Percentiles rank a stretch among this genome's conserved stretches.
phyloP scores from a whole-genome alignment of 202 grass and related monocot species.

The Setaria italica region DNA sequence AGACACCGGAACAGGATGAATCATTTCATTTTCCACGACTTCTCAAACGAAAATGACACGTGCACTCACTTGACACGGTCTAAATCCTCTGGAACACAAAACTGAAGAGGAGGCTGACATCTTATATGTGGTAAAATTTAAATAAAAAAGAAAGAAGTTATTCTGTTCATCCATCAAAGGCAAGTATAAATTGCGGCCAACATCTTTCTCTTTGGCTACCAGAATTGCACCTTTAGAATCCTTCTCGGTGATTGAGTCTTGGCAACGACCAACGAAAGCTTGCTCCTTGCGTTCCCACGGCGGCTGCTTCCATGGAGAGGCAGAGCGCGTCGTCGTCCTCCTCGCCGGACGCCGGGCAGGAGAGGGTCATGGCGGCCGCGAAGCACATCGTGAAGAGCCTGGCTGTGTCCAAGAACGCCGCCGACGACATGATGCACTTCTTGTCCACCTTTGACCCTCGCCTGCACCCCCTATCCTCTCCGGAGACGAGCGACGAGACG shows the following conservation, averaged over 20 bases:
- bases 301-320: conserved; percentile 42
- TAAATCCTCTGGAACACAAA: neutral
- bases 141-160: neutral
- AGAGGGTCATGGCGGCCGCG: conserved; percentile 56
- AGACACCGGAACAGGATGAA: neutral
- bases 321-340: conserved; percentile 21
- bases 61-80: conserved; percentile 21
- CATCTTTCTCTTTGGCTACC: neutral
- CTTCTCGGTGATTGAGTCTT: neutral
- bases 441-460: conserved; percentile 45
- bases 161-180: neutral
- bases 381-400: conserved; percentile 58
- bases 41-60: neutral
- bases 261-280: conserved; percentile 8
- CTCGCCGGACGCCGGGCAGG: conserved; percentile 33
- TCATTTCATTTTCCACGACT: neutral
- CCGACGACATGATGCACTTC: conserved; percentile 59
- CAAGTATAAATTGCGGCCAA: neutral
- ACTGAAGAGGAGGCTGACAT: neutral
- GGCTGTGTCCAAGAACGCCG: conserved; percentile 67
- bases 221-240: neutral
- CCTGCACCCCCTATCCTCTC: conserved; percentile 30
- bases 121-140: too few relatives aligned
- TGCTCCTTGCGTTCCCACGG: neutral
- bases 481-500: conserved; percentile 29